Conservation (phyloP, 805 yeast species). For the Schwanniomyces vanrijiae region DNA sequence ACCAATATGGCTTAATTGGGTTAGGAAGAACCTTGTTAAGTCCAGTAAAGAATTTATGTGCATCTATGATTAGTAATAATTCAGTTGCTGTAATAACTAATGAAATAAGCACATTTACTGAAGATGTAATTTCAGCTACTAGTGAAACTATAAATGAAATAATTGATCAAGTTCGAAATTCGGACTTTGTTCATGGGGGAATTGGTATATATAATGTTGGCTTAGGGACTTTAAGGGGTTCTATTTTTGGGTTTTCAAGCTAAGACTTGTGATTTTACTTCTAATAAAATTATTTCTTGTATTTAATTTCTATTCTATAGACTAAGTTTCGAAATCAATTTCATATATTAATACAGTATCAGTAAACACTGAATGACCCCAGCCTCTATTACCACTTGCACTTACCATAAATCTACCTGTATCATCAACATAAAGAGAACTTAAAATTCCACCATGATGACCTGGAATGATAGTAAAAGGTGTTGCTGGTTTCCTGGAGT, state of each 20-base stretch:
- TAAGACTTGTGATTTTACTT: background rate
- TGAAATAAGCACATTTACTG: conserved; percentile 9
- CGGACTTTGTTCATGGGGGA: conserved; percentile 17
- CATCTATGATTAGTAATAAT: conserved; percentile 4
- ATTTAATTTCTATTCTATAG: conserved; percentile 6
- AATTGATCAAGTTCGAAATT: conserved; percentile 12
- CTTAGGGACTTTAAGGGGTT: conserved; percentile 30
- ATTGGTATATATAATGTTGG: conserved; percentile 30
- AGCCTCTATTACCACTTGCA: conserved; percentile 93
- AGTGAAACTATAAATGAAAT: conserved; percentile 11
- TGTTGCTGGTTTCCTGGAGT: conserved; percentile 43
- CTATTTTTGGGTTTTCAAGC: conserved; percentile 22
- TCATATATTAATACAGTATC: conserved; percentile 84
- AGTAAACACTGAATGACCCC: conserved; percentile 78
- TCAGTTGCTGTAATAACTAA: conserved; percentile 6
- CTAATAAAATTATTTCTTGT: background rate
- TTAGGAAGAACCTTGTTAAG: conserved; percentile 6
- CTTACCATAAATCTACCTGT: conserved; percentile 85
- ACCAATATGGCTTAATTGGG: conserved; percentile 7
- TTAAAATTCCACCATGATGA: conserved; percentile 89
- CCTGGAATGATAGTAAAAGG: conserved; percentile 95
- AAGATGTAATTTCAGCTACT: conserved; percentile 9
- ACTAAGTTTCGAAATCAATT: conserved; percentile 46
- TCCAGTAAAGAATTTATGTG: conserved; percentile 5
- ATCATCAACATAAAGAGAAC: conserved; percentile 78